These are phyloP conservation scores for Cichorium intybus DNA, from an alignment of 140 eudicot genomes.

Conservation along the genomic window DNA sequence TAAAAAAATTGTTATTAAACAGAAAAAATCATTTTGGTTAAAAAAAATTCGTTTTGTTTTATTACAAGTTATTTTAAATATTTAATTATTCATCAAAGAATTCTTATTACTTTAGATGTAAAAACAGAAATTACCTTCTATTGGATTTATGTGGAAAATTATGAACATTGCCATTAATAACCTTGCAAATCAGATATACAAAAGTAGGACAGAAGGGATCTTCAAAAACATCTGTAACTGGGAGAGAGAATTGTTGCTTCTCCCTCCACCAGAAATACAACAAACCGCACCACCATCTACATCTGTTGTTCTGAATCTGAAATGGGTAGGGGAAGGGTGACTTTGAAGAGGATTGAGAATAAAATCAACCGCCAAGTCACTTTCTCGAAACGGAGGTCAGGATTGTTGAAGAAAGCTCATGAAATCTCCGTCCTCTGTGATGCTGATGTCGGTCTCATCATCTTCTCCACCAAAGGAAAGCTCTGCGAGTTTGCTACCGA, in stretches of 20 bases:
- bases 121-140: not conserved
- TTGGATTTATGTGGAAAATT: not conserved
- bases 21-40: no score
- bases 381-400: slow-evolving; percentile 40
- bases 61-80: no score
- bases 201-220: not conserved
- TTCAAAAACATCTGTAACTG: not conserved
- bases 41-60: no score
- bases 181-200: not conserved
- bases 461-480: slow-evolving; percentile 49
- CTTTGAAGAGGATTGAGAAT: slow-evolving; percentile 49
- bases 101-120: no score
- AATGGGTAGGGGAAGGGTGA: slow-evolving; percentile 50
- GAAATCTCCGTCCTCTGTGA: slow-evolving; percentile 51
- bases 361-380: slow-evolving; percentile 48
- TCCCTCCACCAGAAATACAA: not conserved
- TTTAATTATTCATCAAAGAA: no score
- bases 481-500: slow-evolving; percentile 42
- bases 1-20: no score
- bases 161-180: not conserved
- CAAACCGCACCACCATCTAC: not conserved
- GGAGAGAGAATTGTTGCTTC: not conserved
- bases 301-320: slow-evolving; percentile 11
- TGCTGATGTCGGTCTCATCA: slow-evolving; percentile 45
- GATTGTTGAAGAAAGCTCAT: slow-evolving; percentile 47